phyloP scores from a whole-genome alignment of 768 basidiomycete species.

The Lactarius hatsudake region DNA sequence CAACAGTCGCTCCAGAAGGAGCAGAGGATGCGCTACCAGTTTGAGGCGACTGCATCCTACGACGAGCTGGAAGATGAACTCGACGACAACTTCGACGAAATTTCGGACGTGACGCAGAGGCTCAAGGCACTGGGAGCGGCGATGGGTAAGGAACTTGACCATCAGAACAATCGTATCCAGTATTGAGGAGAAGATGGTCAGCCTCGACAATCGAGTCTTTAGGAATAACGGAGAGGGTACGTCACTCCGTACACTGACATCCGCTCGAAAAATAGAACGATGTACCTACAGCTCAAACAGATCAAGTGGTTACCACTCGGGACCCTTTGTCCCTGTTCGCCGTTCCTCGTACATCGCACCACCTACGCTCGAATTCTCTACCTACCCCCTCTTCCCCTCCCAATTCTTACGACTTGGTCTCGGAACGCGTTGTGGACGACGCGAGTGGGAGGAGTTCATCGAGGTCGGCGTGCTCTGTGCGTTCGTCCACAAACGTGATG shows the following conservation, averaged over 20 bases:
- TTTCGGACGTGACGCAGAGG: conserved; percentile 69
- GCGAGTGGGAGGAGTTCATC: no score
- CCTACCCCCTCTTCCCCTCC: no score
- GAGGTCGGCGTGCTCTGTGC: no score
- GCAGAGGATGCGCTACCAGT: conserved; percentile 82
- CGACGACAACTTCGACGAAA: conserved; percentile 88
- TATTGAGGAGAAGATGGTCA: conserved; percentile 75
- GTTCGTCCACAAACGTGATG: no score
- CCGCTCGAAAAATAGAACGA: not conserved
- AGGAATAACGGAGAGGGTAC: conserved; percentile 83
- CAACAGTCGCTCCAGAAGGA: conserved; percentile 59
- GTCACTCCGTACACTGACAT: conserved; percentile 23
- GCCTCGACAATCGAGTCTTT: conserved; percentile 70
- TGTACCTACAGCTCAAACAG: conserved; percentile 35
- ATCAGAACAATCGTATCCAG: conserved; percentile 78
- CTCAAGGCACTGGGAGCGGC: conserved; percentile 76
- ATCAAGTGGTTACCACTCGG: conserved; percentile 33
- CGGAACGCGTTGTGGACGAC: no score
- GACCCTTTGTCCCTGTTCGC: no score
- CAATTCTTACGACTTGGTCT: no score
- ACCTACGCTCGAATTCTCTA: no score
- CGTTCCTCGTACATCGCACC: no score
- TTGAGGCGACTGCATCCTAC: conserved; percentile 86
- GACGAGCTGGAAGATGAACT: conserved; percentile 95
- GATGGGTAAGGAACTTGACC: conserved; percentile 86